Evolutionary conservation across 2,329 filamentous ascomycete genomes (phyloP).

Genomic region (Botrytis fabae): DNA sequence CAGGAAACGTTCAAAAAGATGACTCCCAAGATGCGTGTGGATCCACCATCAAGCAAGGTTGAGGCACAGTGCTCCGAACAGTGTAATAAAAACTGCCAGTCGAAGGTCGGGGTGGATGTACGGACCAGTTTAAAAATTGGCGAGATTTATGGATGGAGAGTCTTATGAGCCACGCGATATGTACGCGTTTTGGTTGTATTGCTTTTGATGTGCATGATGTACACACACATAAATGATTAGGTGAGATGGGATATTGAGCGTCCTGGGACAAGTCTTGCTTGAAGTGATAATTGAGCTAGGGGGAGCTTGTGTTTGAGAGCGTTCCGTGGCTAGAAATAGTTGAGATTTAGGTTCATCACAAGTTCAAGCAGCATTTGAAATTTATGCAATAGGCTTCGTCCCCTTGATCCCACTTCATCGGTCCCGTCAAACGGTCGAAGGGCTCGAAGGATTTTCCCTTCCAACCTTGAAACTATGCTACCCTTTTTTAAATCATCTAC

Average conservation of each 20-base stretch:
- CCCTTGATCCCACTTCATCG: not conserved
- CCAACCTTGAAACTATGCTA: not conserved
- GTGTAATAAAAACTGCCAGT: not conserved
- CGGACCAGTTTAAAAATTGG: not conserved
- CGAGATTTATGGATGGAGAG: not conserved
- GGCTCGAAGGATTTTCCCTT: not conserved
- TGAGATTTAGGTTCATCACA: conserved; percentile 3
- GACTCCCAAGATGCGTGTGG: not conserved
- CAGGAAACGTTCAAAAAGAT: not conserved
- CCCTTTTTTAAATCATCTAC: not conserved
- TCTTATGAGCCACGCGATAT: not conserved
- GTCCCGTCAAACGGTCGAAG: conserved; percentile 3
- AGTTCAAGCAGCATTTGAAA: not conserved
- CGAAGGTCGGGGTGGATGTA: not conserved
- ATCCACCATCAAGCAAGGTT: not conserved
- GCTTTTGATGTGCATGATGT: not conserved
- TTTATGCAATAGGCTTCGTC: conserved; percentile 4
- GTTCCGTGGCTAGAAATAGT: not conserved
- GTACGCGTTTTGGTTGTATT: not conserved
- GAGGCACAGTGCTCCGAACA: not conserved
- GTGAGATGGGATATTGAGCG: not conserved
- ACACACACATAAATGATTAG: not conserved
- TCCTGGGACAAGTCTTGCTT: not conserved
- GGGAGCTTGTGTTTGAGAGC: not conserved
- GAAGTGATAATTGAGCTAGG: not conserved